phyloP scores from a whole-genome alignment of 225 moss, liverwort and hornwort species.

The Marchantia polymorpha region DNA sequence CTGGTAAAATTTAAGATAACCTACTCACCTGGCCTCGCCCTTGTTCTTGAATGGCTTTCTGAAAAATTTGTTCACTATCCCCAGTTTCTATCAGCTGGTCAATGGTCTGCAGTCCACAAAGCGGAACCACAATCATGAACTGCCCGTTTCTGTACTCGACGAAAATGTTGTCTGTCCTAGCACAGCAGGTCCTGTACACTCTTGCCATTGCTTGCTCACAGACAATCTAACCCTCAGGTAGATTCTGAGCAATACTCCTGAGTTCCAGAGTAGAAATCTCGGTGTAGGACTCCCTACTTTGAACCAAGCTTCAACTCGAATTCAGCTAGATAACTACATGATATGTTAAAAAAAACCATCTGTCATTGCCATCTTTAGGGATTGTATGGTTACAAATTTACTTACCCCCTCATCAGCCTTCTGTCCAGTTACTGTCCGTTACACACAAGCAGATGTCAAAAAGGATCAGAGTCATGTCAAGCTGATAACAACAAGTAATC shows the following conservation, averaged over 20 bases:
- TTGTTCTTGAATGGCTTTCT: conserved; percentile 88
- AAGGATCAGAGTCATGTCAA: neutral
- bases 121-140: neutral
- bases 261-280: too few relatives aligned
- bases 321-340: too few relatives aligned
- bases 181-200: too few relatives aligned
- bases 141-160: neutral
- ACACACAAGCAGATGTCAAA: conserved; percentile 9
- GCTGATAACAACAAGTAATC: neutral
- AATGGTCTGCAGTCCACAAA: conserved; percentile 52
- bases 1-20: neutral
- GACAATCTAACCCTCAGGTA: too few relatives aligned
- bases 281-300: too few relatives aligned
- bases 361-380: too few relatives aligned
- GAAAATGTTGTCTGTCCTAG: neutral
- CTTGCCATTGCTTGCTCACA: too few relatives aligned
- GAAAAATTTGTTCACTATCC: conserved; percentile 85
- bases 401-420: conserved; percentile 45
- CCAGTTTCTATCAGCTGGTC: conserved; percentile 85
- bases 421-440: conserved; percentile 42
- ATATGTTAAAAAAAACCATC: too few relatives aligned
- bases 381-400: neutral
- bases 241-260: too few relatives aligned
- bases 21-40: conserved; percentile 74
- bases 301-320: too few relatives aligned